Evolutionary conservation across 2,329 filamentous ascomycete genomes (phyloP).

Genomic region (Cordyceps cicadae): DNA sequence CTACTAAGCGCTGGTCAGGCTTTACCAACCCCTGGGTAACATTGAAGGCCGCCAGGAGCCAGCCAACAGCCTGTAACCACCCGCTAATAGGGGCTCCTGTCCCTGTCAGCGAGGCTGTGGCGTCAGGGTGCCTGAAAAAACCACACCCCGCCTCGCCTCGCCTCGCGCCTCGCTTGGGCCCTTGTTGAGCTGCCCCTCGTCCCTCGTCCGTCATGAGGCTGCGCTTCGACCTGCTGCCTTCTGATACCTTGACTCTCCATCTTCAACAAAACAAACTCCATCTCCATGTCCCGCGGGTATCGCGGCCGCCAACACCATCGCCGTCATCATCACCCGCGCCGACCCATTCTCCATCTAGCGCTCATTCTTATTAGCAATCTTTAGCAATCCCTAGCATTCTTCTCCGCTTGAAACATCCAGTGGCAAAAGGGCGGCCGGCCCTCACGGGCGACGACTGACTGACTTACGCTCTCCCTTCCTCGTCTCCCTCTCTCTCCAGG

Average conservation of each 20-base stretch:
- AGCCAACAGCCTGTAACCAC: neutral
- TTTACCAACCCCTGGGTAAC: no score
- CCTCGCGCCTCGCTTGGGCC: neutral
- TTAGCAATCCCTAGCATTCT: neutral
- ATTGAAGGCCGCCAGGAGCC: neutral
- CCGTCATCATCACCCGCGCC: neutral
- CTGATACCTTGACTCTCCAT: neutral
- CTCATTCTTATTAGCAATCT: neutral
- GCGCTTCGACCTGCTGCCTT: neutral
- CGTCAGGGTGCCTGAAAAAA: neutral
- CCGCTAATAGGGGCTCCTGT: neutral
- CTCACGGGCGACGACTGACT: neutral
- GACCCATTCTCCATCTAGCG: neutral
- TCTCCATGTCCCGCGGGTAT: neutral
- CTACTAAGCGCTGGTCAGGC: no score
- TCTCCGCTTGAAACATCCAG: neutral
- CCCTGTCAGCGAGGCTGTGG: neutral
- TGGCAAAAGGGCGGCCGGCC: constrained; percentile 1
- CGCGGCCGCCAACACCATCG: neutral
- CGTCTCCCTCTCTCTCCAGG: no score
- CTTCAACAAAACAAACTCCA: neutral
- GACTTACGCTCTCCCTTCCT: neutral
- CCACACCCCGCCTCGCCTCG: no score
- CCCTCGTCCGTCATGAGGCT: no score
- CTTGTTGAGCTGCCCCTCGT: neutral